phyloP scores from a whole-genome alignment of 495 filamentous ascomycete genomes.

The Filosporella fistucella region DNA sequence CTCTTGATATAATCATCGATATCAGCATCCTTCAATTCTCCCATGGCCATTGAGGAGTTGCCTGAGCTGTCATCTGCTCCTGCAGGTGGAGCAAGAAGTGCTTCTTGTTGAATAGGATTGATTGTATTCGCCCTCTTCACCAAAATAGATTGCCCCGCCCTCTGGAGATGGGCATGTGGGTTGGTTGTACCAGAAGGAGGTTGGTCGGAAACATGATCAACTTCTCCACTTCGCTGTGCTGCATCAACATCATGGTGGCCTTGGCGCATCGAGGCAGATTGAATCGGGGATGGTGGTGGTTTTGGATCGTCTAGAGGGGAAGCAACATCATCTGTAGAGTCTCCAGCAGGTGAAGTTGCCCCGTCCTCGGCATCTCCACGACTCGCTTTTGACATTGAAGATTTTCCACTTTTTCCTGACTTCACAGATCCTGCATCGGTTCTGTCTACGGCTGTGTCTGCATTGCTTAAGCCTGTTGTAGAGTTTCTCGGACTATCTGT shows the following conservation, averaged over 20 bases:
- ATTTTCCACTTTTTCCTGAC: slow-evolving; percentile 55
- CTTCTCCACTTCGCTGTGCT: slow-evolving; percentile 82
- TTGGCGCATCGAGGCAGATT: slow-evolving; percentile 70
- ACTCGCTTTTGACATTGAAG: slow-evolving; percentile 33
- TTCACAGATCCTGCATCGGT: slow-evolving; percentile 71
- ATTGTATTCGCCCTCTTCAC: slow-evolving; percentile 66
- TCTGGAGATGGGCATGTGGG: slow-evolving; percentile 38
- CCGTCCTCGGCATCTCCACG: not conserved
- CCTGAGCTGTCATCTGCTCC: slow-evolving; percentile 25
- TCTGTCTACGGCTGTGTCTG: slow-evolving; percentile 53
- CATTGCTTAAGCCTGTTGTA: slow-evolving; percentile 52
- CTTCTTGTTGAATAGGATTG: slow-evolving; percentile 40
- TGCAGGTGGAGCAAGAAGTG: slow-evolving; percentile 21
- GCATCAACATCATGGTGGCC: slow-evolving; percentile 75
- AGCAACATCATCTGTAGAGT: slow-evolving; percentile 11
- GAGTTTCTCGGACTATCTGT: slow-evolving; percentile 81
- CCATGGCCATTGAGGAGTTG: slow-evolving; percentile 52
- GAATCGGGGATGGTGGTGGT: slow-evolving; percentile 85
- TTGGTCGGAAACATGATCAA: slow-evolving; percentile 92
- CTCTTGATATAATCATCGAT: slow-evolving; percentile 96
- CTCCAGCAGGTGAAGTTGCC: slow-evolving; percentile 10
- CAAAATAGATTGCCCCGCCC: slow-evolving; percentile 74
- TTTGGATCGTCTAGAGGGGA: slow-evolving; percentile 37
- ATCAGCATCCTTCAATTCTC: slow-evolving; percentile 84
- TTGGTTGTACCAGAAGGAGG: slow-evolving; percentile 65